phyloP scores from a whole-genome alignment of 2,329 filamentous ascomycete species.

The Talaromyces sp. region DNA sequence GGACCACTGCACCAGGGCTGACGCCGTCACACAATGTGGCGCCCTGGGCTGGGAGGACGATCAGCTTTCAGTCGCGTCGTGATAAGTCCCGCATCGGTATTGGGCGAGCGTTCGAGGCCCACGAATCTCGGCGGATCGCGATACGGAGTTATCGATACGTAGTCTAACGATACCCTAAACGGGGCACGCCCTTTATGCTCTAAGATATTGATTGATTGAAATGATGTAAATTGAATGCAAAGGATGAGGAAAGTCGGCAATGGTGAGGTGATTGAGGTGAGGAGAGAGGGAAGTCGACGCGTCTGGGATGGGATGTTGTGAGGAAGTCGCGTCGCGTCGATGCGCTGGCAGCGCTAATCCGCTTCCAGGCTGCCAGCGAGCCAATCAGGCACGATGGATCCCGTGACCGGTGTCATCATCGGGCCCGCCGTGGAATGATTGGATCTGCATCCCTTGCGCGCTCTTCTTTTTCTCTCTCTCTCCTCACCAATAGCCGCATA shows the following conservation, averaged over 20 bases:
- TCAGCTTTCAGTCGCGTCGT: slow-evolving; percentile 10
- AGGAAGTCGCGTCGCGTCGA: slow-evolving; percentile 4
- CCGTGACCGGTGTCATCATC: background rate
- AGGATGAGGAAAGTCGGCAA: background rate
- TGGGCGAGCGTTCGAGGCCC: slow-evolving; percentile 7
- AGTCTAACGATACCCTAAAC: background rate
- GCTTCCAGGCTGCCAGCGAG: background rate
- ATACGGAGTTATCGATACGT: background rate
- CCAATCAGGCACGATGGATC: background rate
- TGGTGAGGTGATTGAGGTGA: background rate
- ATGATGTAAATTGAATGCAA: background rate
- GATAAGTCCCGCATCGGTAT: slow-evolving; percentile 10
- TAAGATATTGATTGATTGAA: background rate
- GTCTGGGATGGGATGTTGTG: slow-evolving; percentile 9
- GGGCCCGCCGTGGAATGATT: background rate
- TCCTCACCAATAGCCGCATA: background rate
- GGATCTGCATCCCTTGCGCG: slow-evolving; percentile 7
- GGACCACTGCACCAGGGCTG: background rate
- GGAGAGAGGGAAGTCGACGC: background rate
- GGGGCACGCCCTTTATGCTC: background rate
- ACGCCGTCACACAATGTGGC: slow-evolving; percentile 11
- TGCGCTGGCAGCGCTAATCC: slow-evolving; percentile 7
- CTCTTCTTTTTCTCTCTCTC: background rate
- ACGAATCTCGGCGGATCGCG: slow-evolving; percentile 2
- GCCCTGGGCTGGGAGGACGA: slow-evolving; percentile 6